Percentiles rank a stretch among this genome's conserved stretches.
Conservation (phyloP, 2,329 filamentous ascomycete species). For the Colletotrichum lupini region DNA sequence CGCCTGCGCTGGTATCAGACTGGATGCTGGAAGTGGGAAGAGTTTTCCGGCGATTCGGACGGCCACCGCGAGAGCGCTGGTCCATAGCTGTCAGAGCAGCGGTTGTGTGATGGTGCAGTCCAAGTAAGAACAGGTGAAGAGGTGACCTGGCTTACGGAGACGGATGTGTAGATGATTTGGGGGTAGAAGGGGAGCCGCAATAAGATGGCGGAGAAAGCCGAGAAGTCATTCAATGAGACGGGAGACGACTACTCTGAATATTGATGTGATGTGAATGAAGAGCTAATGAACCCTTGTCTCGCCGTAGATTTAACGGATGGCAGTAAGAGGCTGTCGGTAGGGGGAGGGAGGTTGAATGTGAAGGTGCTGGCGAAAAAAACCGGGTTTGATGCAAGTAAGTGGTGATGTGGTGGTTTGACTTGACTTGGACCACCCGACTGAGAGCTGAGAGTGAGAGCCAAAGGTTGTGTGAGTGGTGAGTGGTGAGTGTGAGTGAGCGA, state of each 20-base stretch:
- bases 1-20: conserved; percentile 29
- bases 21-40: conserved; percentile 25
- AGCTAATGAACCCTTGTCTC: neutral
- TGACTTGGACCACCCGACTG: conserved; percentile 14
- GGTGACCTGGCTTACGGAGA: conserved; percentile 7
- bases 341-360: conserved; percentile 7
- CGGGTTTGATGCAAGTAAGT: conserved; percentile 35
- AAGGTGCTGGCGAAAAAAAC: conserved; percentile 26
- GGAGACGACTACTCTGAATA: conserved; percentile 8
- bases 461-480: neutral
- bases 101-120: neutral
- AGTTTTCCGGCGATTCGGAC: conserved; percentile 32
- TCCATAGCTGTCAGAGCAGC: conserved; percentile 9
- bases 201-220: conserved; percentile 2
- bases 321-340: neutral
- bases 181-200: neutral
- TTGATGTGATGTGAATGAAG: conserved; percentile 1
- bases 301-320: neutral
- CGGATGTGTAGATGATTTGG: neutral
- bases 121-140: neutral
- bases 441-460: neutral
- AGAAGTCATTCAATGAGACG: conserved; percentile 13
- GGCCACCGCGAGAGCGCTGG: conserved; percentile 24
- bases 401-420: conserved; percentile 36
- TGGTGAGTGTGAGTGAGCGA: neutral